Conservation (phyloP, 2,329 filamentous ascomycete genomes). For the Emydomyces testavorans region DNA sequence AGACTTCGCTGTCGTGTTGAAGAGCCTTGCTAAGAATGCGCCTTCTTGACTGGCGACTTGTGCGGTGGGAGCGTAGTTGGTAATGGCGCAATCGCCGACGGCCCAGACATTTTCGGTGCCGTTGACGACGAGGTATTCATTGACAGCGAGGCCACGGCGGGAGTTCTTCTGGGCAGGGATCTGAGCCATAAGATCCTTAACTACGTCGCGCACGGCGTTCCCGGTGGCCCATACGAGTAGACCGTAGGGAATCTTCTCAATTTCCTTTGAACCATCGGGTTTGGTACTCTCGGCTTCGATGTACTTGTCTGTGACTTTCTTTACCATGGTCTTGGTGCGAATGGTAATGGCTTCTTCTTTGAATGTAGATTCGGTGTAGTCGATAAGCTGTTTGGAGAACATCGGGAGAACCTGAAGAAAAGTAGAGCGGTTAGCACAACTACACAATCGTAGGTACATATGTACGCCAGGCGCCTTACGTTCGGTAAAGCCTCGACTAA, state of each 20-base stretch:
- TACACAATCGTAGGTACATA: too few species aligned
- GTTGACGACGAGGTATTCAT: conserved; percentile 98
- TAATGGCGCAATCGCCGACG: conserved; percentile 90
- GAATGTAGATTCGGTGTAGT: conserved; percentile 98
- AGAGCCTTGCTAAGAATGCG: conserved; percentile 82
- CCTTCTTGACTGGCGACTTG: conserved; percentile 96
- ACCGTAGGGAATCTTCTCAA: conserved; percentile 78
- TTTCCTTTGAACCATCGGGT: conserved; percentile 72
- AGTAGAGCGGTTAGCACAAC: neutral
- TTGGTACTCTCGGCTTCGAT: conserved; percentile 79
- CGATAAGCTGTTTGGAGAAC: conserved; percentile 98
- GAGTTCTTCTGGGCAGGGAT: conserved; percentile 94
- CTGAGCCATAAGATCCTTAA: conserved; percentile 82
- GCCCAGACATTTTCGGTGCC: conserved; percentile 96
- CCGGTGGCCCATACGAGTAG: conserved; percentile 97
- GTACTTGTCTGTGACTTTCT: conserved; percentile 83
- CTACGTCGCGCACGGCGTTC: conserved; percentile 79
- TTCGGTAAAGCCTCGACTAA: conserved; percentile 95
- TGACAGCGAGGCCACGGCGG: conserved; percentile 85
- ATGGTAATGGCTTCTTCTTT: conserved; percentile 98
- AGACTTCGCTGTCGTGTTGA: conserved; percentile 98
- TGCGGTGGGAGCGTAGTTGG: conserved; percentile 93
- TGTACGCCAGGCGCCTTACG: too few species aligned
- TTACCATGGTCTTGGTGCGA: conserved; percentile 97
- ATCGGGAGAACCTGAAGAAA: conserved; percentile 60